Percentiles rank a stretch among this genome's conserved stretches.
Evolutionary conservation across 768 basidiomycete genomes (phyloP).

Genomic region (Pilatotrama ljubarskyi): DNA sequence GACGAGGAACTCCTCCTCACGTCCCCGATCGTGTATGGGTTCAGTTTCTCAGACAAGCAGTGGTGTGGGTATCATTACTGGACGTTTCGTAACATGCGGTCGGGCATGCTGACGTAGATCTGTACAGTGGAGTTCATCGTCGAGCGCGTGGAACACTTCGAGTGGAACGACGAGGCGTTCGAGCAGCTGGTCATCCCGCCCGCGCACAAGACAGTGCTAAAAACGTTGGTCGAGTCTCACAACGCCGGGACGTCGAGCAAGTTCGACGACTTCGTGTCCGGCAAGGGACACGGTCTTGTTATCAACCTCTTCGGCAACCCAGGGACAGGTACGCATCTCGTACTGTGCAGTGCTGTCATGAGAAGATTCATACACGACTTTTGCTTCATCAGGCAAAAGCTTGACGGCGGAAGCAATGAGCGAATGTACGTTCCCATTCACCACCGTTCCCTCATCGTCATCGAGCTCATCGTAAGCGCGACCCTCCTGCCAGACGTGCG

Average conservation of each 20-base stretch:
- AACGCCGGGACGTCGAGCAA: conserved; percentile 20
- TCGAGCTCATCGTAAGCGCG: background rate
- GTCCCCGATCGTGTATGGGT: conserved; percentile 59
- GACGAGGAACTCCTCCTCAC: conserved; percentile 58
- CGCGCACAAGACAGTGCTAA: conserved; percentile 32
- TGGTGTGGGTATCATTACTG: conserved; percentile 47
- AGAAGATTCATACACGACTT: background rate
- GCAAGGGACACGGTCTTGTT: conserved; percentile 39
- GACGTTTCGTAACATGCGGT: background rate
- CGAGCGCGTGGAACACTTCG: conserved; percentile 50
- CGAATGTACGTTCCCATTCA: conserved; percentile 30
- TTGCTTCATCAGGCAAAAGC: conserved; percentile 28
- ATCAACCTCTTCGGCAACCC: conserved; percentile 37
- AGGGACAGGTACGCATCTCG: conserved; percentile 25
- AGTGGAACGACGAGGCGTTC: conserved; percentile 36
- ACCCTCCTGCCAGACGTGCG: conserved; percentile 21
- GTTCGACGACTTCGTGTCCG: conserved; percentile 38
- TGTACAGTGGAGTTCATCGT: conserved; percentile 63
- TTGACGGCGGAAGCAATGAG: conserved; percentile 38
- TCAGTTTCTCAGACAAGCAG: conserved; percentile 58
- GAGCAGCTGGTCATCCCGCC: conserved; percentile 33
- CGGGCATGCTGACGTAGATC: background rate
- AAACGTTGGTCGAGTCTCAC: conserved; percentile 33
- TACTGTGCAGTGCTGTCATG: background rate
- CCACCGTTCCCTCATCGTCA: background rate